Evolutionary conservation across 345 rosid species (phyloP), one percentile per base, ranked within the genome.

Genomic region (Melastoma malabathricum): DNA sequence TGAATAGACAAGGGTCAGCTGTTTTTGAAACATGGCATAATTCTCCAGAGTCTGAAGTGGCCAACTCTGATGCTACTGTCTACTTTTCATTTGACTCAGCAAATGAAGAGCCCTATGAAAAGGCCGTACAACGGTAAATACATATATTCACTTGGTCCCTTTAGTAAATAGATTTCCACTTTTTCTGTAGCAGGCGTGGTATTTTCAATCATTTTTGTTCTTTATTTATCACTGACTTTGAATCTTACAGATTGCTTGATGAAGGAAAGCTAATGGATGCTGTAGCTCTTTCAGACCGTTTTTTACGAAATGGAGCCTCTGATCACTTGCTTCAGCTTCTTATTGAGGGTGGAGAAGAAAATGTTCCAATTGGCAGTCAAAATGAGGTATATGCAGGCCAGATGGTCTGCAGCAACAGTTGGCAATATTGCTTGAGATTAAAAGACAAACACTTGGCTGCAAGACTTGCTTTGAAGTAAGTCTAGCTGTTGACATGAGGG

Each of bases 381-480:
- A 31, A 74, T 63, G 82, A 75, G 57, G 77, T 67, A 59, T 69
- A 59, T 76, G 86, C 74, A 64, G 79, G 80, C 39, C 81, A 80
- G 54, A 59, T 61, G 44, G 70, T 76, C 68, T 75, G 84, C 80
- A 84, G 87, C 72, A 76, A 71, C 64, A 86, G 82, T 69, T 90
- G 98, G 98, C 89, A 90, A 67, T 90, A 86, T 69, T 90, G 98
- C 76, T 64, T 90, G 76, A 84, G 98, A 43, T 73, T 86, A 76
- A 90, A 84, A 83, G 84, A 90, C 67, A 90, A 86, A 58, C 87
- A 80, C 50, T 69, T 84, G 64, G 93, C 98, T 23, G 94, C 96
- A 41, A 68, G 74, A 64, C 94, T 90, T 65, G 78, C 96, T 55
- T 84, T 90, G 62, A 82, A 69, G 98, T 86, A 82, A 64, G 83